A percentile compares a stretch with the other conserved stretches of the same genome.
These are phyloP conservation scores for Trichosporon inkin DNA, from an alignment of 1,284 basidiomycete genomes.

Conservation along the genomic window DNA sequence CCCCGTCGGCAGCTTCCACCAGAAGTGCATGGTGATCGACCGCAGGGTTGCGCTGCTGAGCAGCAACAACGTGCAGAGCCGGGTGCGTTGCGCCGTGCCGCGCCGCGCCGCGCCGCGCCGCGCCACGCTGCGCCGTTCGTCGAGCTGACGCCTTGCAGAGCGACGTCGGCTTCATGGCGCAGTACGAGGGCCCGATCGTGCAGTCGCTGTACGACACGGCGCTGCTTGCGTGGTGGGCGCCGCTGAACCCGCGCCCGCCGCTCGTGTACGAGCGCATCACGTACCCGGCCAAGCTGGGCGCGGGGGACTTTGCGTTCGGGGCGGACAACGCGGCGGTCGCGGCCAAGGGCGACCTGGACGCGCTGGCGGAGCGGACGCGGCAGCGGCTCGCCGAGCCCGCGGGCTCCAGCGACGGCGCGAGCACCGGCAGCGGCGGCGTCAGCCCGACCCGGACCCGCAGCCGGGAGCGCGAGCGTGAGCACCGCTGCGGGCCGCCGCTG, in stretches of 20 bases:
- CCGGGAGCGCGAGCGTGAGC: neutral
- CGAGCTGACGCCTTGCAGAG: constrained; percentile 60
- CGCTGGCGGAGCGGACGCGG: constrained; percentile 20
- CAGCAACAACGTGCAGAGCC: constrained; percentile 62
- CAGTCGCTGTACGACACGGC: constrained; percentile 68
- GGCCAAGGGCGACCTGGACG: constrained; percentile 27
- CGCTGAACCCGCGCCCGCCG: constrained; percentile 59
- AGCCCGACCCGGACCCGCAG: constrained; percentile 5
- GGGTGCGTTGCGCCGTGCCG: neutral
- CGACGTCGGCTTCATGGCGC: constrained; percentile 63
- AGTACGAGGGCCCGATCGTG: constrained; percentile 64
- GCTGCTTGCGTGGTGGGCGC: constrained; percentile 60
- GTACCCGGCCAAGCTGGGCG: constrained; percentile 5
- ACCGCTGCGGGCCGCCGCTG: constrained; percentile 39
- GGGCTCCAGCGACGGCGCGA: constrained; percentile 11
- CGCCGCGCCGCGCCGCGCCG: no score
- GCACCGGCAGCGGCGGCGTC: neutral
- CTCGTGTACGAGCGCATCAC: constrained; percentile 39
- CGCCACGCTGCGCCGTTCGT: no score
- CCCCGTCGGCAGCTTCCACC: constrained; percentile 57
- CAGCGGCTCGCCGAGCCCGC: constrained; percentile 26
- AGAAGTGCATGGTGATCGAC: constrained; percentile 68
- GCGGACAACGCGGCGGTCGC: constrained; percentile 23
- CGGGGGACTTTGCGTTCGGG: constrained; percentile 26
- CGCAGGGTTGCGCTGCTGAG: constrained; percentile 58